Evolutionary conservation across 176 grass and related monocot genomes (phyloP).

Genomic region (Lolium multiflorum): DNA sequence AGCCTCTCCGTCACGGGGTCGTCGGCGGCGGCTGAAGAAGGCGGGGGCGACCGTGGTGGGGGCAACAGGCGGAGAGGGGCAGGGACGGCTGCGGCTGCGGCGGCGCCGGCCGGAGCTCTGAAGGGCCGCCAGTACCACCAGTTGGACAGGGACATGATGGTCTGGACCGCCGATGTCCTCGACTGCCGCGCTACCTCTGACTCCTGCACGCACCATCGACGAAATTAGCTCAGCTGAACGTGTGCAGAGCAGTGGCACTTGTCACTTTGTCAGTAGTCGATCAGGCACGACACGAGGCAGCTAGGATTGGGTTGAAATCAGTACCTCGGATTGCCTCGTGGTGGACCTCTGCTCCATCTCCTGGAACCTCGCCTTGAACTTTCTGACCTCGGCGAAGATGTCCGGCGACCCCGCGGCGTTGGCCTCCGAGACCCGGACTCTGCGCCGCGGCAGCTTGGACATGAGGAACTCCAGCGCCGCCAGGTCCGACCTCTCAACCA

Average conservation of each 20-base stretch:
- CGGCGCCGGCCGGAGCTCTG: constrained; percentile 34
- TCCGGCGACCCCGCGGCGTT: constrained; percentile 65
- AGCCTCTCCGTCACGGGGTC: constrained; percentile 55
- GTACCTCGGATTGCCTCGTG: constrained; percentile 68
- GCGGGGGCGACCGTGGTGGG: background rate
- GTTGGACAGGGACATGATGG: constrained; percentile 76
- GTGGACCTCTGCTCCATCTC: constrained; percentile 72
- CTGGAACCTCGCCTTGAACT: constrained; percentile 70
- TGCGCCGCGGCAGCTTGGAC: constrained; percentile 90
- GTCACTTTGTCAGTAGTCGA: background rate
- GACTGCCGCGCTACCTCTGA: constrained; percentile 54
- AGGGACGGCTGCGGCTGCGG: constrained; percentile 10
- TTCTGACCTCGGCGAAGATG: constrained; percentile 76
- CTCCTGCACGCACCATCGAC: constrained; percentile 48
- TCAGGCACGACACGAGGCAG: background rate
- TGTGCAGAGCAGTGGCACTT: background rate
- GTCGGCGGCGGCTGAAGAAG: background rate
- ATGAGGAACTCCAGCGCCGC: constrained; percentile 87
- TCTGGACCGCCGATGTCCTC: constrained; percentile 65
- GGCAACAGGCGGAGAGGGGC: constrained; percentile 46
- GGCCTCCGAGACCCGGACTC: constrained; percentile 77
- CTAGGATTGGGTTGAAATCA: background rate
- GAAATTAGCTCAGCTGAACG: background rate
- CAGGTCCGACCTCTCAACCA: constrained; percentile 78
- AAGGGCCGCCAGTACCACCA: constrained; percentile 89